A percentile compares a stretch with the other conserved stretches of the same genome.
Evolutionary conservation across 1,139 yeast species (phyloP).

Genomic region (Petasospora fabianii): DNA sequence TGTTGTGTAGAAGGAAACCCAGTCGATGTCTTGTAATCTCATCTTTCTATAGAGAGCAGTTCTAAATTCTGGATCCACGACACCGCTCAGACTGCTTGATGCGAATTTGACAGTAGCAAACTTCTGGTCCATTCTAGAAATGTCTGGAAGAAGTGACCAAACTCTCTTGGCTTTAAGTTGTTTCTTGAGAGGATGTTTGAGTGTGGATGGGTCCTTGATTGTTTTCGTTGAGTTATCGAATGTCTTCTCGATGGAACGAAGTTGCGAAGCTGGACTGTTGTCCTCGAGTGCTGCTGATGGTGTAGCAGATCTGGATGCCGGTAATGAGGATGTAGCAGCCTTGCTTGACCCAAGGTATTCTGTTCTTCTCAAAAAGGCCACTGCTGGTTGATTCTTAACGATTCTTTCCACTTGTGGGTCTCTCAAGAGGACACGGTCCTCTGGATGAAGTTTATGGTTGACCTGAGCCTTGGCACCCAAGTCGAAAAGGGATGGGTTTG

Average conservation of each 20-base stretch:
- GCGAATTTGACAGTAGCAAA: constrained; percentile 71
- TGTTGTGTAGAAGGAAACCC: constrained; percentile 73
- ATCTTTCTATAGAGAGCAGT: constrained; percentile 75
- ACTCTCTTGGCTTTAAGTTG: constrained; percentile 69
- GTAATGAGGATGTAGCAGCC: constrained; percentile 1
- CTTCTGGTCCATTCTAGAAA: constrained; percentile 78
- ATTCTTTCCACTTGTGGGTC: constrained; percentile 65
- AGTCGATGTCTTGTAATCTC: constrained; percentile 70
- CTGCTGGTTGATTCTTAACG: constrained; percentile 52
- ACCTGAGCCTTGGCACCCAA: constrained; percentile 31
- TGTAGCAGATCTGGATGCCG: constrained; percentile 15
- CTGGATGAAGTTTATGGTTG: constrained; percentile 51
- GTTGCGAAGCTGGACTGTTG: constrained; percentile 60
- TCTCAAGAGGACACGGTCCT: constrained; percentile 70
- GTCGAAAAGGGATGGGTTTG: constrained; percentile 67
- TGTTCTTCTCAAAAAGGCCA: constrained; percentile 87
- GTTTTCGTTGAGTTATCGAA: constrained; percentile 60
- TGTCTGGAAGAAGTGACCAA: constrained; percentile 85
- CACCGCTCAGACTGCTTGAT: constrained; percentile 47
- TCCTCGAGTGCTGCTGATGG: constrained; percentile 26
- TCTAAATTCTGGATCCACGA: constrained; percentile 37
- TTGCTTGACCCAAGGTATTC: constrained; percentile 58
- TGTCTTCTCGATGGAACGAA: constrained; percentile 69
- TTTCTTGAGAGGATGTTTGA: constrained; percentile 78
- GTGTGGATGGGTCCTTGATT: constrained; percentile 37